phyloP scores from a whole-genome alignment of 192 early-diverging fungal genomes.

The Backusella luteola region DNA sequence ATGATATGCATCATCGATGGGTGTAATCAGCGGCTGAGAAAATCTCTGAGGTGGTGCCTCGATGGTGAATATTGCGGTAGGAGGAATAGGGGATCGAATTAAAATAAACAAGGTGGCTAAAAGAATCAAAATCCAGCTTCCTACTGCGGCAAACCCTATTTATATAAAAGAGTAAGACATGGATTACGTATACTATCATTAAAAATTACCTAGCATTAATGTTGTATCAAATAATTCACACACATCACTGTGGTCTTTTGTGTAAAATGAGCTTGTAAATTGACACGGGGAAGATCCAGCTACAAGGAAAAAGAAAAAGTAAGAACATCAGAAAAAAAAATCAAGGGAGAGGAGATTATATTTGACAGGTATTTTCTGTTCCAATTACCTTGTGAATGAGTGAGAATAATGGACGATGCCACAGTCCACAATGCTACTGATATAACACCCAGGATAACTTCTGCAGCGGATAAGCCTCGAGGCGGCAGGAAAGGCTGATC shows the following conservation, averaged over 20 bases:
- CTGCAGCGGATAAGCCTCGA: background rate
- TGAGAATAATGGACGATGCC: background rate
- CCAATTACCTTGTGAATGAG: constrained; percentile 8
- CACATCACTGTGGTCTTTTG: background rate
- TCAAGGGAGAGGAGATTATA: no score
- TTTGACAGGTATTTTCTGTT: background rate
- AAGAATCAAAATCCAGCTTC: constrained; percentile 1
- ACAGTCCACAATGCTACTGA: constrained; percentile 10
- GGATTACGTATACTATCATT: background rate
- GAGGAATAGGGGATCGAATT: constrained; percentile 12
- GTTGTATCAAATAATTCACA: constrained; percentile 17
- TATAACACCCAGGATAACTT: constrained; percentile 2
- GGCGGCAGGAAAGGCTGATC: constrained; percentile 2
- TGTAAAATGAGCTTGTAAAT: constrained; percentile 11
- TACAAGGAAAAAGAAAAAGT: background rate
- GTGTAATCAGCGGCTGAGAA: background rate
- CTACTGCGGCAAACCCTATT: constrained; percentile 12
- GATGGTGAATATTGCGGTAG: constrained; percentile 11
- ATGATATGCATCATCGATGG: background rate
- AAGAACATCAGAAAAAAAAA: background rate
- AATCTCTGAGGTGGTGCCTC: constrained; percentile 12
- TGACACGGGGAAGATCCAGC: background rate
- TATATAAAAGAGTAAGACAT: background rate
- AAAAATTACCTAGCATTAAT: constrained; percentile 2
- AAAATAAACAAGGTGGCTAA: constrained; percentile 16